These are phyloP conservation scores for Aspergillus intermedius DNA, from an alignment of 2,329 filamentous ascomycete species.

Conservation along the genomic window DNA sequence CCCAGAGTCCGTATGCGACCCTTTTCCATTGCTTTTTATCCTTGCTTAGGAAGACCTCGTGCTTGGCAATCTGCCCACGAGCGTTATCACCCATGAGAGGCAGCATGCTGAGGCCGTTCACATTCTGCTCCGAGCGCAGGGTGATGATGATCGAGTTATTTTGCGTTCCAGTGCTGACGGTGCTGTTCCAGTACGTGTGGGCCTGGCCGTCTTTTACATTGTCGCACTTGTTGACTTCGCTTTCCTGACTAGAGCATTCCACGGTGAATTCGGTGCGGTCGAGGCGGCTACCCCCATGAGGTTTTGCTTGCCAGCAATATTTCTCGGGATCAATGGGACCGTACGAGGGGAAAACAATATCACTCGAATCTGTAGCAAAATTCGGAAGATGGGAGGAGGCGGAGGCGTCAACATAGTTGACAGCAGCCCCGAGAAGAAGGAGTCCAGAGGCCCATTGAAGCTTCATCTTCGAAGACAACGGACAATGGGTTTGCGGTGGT, in stretches of 20 bases:
- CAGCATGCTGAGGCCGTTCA: slow-evolving; percentile 13
- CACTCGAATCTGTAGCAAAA: slow-evolving; percentile 6
- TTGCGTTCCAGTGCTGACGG: not conserved
- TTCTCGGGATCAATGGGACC: not conserved
- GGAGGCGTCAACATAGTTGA: slow-evolving; percentile 8
- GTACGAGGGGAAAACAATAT: not conserved
- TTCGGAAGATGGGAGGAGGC: slow-evolving; percentile 5
- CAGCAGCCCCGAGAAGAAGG: slow-evolving; percentile 7
- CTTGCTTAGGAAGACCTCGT: slow-evolving; percentile 7
- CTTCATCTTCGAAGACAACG: slow-evolving; percentile 2
- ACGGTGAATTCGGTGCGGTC: not conserved
- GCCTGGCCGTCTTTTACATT: slow-evolving; percentile 9
- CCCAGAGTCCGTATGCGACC: slow-evolving; percentile 18
- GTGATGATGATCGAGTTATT: slow-evolving; percentile 1
- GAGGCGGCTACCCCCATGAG: not conserved
- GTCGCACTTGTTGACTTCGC: slow-evolving; percentile 3
- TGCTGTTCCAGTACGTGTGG: slow-evolving; percentile 12
- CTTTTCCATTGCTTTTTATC: slow-evolving; percentile 7
- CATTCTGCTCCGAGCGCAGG: slow-evolving; percentile 7
- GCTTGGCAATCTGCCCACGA: slow-evolving; percentile 10
- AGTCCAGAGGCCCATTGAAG: slow-evolving; percentile 6
- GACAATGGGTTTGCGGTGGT: slow-evolving; percentile 5
- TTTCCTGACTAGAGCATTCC: not conserved
- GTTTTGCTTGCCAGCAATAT: not conserved
- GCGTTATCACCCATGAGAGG: slow-evolving; percentile 7